These are phyloP conservation scores for Suillus sp. DNA, from an alignment of 768 basidiomycete species.

Conservation along the genomic window DNA sequence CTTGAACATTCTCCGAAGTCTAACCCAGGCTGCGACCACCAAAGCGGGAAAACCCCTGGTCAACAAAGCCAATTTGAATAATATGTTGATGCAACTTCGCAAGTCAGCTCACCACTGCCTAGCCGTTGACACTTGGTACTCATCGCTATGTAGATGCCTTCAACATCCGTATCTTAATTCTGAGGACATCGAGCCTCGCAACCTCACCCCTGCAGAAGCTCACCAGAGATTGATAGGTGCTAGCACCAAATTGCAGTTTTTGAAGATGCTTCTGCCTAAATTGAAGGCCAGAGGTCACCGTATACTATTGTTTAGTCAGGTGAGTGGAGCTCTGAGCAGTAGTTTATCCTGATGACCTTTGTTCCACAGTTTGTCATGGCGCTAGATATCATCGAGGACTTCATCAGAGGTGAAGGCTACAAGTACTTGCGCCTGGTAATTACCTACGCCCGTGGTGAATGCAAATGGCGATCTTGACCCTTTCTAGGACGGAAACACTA, in stretches of 20 bases:
- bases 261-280: conserved; percentile 79
- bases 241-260: conserved; percentile 81
- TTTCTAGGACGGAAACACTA: conserved; percentile 84
- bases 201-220: conserved; percentile 54
- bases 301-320: conserved; percentile 91
- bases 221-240: conserved; percentile 83
- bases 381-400: conserved; percentile 87
- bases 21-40: conserved; percentile 49
- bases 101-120: conserved; percentile 53
- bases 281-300: conserved; percentile 85
- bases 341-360: conserved; percentile 1
- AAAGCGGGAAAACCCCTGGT: conserved; percentile 31
- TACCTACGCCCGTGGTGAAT: conserved; percentile 13
- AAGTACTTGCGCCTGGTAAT: conserved; percentile 78
- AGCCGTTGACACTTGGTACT: conserved; percentile 3
- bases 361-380: conserved; percentile 77
- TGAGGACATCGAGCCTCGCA: conserved; percentile 74
- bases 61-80: conserved; percentile 66
- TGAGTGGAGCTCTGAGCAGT: conserved; percentile 33
- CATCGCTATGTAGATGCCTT: conserved; percentile 58
- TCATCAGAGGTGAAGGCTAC: conserved; percentile 76
- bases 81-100: conserved; percentile 84
- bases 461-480: conserved; percentile 13
- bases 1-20: conserved; percentile 60
- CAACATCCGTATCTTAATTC: conserved; percentile 92